Percentiles rank a stretch among this genome's conserved stretches.
These are phyloP conservation scores for Tetracladium marchalianum DNA, from an alignment of 495 filamentous ascomycete genomes.

Conservation along the genomic window DNA sequence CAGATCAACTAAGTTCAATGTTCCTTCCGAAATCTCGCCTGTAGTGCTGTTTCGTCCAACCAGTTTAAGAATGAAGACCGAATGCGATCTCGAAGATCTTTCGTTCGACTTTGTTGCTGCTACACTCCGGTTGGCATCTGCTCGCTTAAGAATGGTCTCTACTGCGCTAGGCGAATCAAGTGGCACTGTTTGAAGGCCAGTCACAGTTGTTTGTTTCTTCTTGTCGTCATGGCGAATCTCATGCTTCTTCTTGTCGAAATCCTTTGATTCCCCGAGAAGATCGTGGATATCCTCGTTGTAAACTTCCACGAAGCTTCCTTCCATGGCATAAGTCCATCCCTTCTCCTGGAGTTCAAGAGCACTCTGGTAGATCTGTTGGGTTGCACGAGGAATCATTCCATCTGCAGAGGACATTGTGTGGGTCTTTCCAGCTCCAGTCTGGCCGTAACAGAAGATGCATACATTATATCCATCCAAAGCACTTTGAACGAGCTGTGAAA, in stretches of 20 bases:
- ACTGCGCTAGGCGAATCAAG: conserved; percentile 74
- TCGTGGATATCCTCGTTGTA: conserved; percentile 98
- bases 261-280: conserved; percentile 66
- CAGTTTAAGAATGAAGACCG: conserved; percentile 90
- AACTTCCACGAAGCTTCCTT: conserved; percentile 95
- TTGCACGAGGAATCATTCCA: conserved; percentile 92
- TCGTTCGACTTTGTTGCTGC: conserved; percentile 96
- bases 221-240: conserved; percentile 84
- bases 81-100: conserved; percentile 86
- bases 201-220: conserved; percentile 72
- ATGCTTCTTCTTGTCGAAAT: conserved; percentile 76
- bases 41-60: conserved; percentile 73
- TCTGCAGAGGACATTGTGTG: conserved; percentile 89
- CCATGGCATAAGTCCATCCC: conserved; percentile 90
- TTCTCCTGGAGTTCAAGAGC: conserved; percentile 74
- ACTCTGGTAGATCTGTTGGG: conserved; percentile 85
- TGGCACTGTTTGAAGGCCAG: conserved; percentile 68
- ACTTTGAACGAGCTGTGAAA: conserved; percentile 92
- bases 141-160: conserved; percentile 64
- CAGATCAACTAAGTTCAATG: conserved; percentile 91
- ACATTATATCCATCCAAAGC: conserved; percentile 98
- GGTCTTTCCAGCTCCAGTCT: conserved; percentile 95
- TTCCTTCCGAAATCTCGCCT: conserved; percentile 78
- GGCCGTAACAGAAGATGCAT: conserved; percentile 98
- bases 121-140: conserved; percentile 76